Base-by-base conservation (phyloP, 176 grass and related monocot species). In the Musa beccarii region DNA sequence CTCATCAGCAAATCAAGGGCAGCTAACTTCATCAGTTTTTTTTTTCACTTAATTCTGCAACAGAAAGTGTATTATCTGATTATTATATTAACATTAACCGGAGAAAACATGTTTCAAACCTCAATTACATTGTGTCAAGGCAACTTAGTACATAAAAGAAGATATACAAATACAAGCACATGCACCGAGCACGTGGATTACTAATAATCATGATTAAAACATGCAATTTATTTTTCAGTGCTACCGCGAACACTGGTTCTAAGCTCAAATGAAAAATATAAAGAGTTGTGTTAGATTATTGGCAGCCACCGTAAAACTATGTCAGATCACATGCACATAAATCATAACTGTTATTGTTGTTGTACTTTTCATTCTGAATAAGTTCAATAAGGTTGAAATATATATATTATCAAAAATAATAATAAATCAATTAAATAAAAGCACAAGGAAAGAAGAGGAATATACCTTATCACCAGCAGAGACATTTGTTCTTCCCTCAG, bases 401-500 rank as follows among this genome's bases (percentile, higher is more conserved):
- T 14, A 16, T 6, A 70, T 51, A n/a, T 52, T 51, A 70, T 66
- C 24, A 66, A 26, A 12, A 70, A 34, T 51, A 70, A 70, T 70
- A 51, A 10, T 9, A 51, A 51, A 7, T 11, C 66, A 51, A 51
- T 1, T 51, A 70, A 68, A 70, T 15, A 51, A 21, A 9, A 70
- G n/a, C 11, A 70, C 10, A 51, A 21, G 2, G 9, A 61, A 74
- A 56, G 24, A 16, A 74, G 23, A 74, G 20, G 5, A 50, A 65
- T 76, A 51, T 56, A 96, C 92, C 88, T 96, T 96, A 75, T 96
- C 89, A 64, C 83, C 66, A 81, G 86, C 64, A 72, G 86, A 87
- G 76, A 89, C 34, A 69, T 96, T 96, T 57, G 82, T 75, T 86
- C 89, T 85, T 63, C 86, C 92, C 81, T 91, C 92, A 50, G 92